These are phyloP conservation scores for Termitomyces sp. DNA, from an alignment of 768 basidiomycete species.

Conservation along the genomic window DNA sequence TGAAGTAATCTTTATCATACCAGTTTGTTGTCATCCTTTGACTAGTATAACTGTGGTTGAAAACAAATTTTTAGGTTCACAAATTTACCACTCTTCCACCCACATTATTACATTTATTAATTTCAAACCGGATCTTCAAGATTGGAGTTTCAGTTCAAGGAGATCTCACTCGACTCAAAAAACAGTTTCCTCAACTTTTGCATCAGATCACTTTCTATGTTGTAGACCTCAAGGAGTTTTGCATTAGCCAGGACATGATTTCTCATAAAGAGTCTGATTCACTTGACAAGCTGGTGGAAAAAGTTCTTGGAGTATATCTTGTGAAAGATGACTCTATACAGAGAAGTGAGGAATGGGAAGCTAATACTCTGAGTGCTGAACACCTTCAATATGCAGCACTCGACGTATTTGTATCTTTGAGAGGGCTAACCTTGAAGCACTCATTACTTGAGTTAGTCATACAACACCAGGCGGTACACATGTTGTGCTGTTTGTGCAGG, in stretches of 20 bases:
- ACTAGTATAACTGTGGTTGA: no score
- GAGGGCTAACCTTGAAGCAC: no score
- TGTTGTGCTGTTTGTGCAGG: not conserved
- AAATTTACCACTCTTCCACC: not conserved
- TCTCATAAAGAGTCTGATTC: not conserved
- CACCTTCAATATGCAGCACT: not conserved
- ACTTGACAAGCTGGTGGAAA: not conserved
- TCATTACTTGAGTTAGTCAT: no score
- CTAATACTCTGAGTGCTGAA: not conserved
- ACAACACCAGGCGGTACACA: not conserved
- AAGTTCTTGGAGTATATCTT: not conserved
- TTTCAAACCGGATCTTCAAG: conserved; percentile 3
- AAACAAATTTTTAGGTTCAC: no score
- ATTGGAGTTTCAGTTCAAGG: not conserved
- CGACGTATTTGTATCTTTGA: not conserved
- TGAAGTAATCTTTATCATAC: not conserved
- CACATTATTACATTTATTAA: not conserved
- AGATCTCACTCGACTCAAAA: not conserved
- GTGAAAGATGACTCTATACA: not conserved
- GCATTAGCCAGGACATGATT: not conserved
- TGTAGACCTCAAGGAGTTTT: conserved; percentile 7
- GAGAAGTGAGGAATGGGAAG: not conserved
- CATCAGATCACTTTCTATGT: not conserved
- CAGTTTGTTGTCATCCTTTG: not conserved
- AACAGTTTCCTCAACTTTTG: conserved; percentile 3